phyloP scores from a whole-genome alignment of 176 grass and related monocot genomes.

The Hyparrhenia diplandra region DNA sequence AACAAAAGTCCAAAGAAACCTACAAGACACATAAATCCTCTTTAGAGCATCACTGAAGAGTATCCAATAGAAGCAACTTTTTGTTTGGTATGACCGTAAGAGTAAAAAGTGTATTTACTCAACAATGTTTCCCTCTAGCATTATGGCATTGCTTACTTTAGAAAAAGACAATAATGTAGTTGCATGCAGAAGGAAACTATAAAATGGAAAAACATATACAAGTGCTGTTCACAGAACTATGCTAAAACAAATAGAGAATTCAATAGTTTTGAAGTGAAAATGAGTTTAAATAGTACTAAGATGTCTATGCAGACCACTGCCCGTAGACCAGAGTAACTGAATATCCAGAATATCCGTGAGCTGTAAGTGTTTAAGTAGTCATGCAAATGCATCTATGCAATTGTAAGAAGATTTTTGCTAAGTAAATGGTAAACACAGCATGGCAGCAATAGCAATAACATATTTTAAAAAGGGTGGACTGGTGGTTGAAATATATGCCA shows the following conservation, averaged over 20 bases:
- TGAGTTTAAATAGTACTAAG: not conserved
- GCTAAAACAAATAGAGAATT: conserved; percentile 10
- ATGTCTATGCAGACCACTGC: not conserved
- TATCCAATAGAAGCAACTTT: not conserved
- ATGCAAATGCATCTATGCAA: conserved; percentile 7
- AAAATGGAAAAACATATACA: not conserved
- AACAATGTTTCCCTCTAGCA: not conserved
- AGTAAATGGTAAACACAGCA: not conserved
- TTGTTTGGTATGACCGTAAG: not conserved
- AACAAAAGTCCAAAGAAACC: conserved; percentile 96
- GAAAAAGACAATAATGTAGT: not conserved
- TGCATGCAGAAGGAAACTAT: not conserved
- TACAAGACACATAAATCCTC: conserved; percentile 34
- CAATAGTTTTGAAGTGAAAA: not conserved
- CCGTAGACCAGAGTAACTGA: not conserved
- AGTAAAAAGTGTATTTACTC: not conserved
- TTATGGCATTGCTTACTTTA: not conserved
- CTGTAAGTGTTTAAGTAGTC: not conserved
- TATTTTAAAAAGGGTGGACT: conserved; percentile 1
- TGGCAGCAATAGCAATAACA: not conserved
- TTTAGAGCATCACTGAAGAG: not conserved
- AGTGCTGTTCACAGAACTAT: not conserved
- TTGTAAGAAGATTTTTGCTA: not conserved
- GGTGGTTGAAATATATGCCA: not conserved
- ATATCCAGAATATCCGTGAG: not conserved